phyloP scores from a whole-genome alignment of 2,329 filamentous ascomycete species.

The Colletotrichum trifolii region DNA sequence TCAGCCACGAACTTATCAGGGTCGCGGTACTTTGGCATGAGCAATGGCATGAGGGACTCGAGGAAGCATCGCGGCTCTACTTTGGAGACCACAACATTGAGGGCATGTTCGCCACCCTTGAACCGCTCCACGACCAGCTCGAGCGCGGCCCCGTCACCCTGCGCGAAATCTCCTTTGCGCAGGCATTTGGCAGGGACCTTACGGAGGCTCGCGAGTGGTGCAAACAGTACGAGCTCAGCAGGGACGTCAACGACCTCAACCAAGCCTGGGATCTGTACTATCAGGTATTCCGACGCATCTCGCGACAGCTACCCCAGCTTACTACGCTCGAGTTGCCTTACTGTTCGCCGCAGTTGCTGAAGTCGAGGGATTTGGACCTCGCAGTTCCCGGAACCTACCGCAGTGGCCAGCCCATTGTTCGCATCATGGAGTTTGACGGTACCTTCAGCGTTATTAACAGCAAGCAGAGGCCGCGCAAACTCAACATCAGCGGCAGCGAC shows the following conservation, averaged over 20 bases:
- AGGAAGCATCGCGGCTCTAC: constrained; percentile 95
- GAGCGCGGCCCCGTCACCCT: constrained; percentile 93
- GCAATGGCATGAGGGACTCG: constrained; percentile 97
- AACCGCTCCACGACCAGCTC: constrained; percentile 90
- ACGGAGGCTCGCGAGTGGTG: constrained; percentile 97
- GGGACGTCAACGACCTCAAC: constrained; percentile 93
- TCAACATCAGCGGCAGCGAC: constrained; percentile 89
- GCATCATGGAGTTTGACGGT: constrained; percentile 89
- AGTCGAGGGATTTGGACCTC: constrained; percentile 86
- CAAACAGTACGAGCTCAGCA: constrained; percentile 87
- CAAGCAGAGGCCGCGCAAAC: constrained; percentile 93
- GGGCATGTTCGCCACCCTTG: constrained; percentile 93
- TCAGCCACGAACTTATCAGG: constrained; percentile 95
- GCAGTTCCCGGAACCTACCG: constrained; percentile 96
- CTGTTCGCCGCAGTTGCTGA: constrained; percentile 92
- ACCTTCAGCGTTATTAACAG: constrained; percentile 94
- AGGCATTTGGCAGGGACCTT: constrained; percentile 95
- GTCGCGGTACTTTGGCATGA: constrained; percentile 99
- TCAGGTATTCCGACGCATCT: constrained; percentile 96
- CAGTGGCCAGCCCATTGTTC: constrained; percentile 80
- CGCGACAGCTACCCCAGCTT: constrained; percentile 90
- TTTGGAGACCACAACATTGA: constrained; percentile 98
- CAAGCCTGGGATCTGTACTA: constrained; percentile 99
- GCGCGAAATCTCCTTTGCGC: constrained; percentile 95
- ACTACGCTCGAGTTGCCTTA: constrained; percentile 95